These are phyloP conservation scores for Nothomitra cinnamomea DNA, from an alignment of 2,329 filamentous ascomycete genomes.

Conservation along the genomic window DNA sequence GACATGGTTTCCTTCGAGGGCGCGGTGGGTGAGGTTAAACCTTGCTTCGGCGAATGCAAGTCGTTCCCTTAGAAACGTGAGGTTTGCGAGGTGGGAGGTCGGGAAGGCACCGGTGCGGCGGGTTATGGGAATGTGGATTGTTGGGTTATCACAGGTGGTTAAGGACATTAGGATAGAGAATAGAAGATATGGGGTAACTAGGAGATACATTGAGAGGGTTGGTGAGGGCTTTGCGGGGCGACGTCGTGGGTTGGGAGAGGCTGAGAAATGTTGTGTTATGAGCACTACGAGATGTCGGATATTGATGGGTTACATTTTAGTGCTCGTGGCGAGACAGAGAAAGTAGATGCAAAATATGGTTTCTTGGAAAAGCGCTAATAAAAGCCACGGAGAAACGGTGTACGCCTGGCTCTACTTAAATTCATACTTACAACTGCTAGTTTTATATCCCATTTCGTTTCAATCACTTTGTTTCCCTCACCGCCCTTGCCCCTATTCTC, in stretches of 20 bases:
- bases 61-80: slow-evolving; percentile 13
- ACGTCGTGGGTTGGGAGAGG: too few relatives aligned
- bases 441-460: too few relatives aligned
- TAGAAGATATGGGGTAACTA: not conserved
- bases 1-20: slow-evolving; percentile 16
- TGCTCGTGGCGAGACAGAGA: too few relatives aligned
- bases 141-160: slow-evolving; percentile 9
- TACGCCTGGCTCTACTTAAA: too few relatives aligned
- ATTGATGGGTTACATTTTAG: too few relatives aligned
- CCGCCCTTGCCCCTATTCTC: not conserved
- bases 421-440: too few relatives aligned
- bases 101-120: slow-evolving; percentile 13
- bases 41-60: slow-evolving; percentile 13
- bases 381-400: too few relatives aligned
- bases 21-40: slow-evolving; percentile 15
- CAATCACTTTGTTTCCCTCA: not conserved
- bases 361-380: too few relatives aligned
- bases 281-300: too few relatives aligned
- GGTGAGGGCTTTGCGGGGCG: too few relatives aligned
- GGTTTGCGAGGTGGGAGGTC: slow-evolving; percentile 10
- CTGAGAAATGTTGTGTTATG: too few relatives aligned
- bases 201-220: not conserved
- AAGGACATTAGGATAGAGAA: not conserved
- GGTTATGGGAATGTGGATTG: slow-evolving; percentile 12
- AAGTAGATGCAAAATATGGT: too few relatives aligned